Percentiles rank a stretch among this genome's conserved stretches.
Evolutionary conservation across 2,329 filamentous ascomycete genomes (phyloP).

Genomic region (Dendryphion nanum): DNA sequence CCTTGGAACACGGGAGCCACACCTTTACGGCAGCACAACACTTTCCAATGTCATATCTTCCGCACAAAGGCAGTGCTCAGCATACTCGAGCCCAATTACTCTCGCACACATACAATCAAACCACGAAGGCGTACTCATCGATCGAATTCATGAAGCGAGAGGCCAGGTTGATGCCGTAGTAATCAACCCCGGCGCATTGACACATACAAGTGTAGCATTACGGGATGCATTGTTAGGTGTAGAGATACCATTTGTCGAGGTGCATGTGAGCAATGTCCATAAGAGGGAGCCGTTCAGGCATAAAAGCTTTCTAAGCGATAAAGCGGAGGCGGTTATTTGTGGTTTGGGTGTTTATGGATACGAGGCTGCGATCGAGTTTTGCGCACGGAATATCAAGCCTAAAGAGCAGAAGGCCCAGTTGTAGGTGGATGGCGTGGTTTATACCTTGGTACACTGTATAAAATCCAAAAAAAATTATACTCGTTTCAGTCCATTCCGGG

Average conservation of each 20-base stretch:
- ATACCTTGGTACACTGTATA: not conserved
- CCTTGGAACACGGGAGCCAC: conserved; percentile 70
- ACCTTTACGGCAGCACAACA: conserved; percentile 70
- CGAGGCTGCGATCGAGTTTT: conserved; percentile 46
- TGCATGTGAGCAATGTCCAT: conserved; percentile 77
- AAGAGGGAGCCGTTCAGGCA: conserved; percentile 66
- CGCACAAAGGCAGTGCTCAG: conserved; percentile 50
- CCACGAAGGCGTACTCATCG: conserved; percentile 72
- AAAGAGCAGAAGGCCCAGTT: conserved; percentile 15
- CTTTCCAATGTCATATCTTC: conserved; percentile 59
- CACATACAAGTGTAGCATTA: conserved; percentile 73
- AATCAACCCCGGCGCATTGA: conserved; percentile 74
- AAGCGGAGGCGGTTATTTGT: conserved; percentile 71
- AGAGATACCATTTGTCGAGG: conserved; percentile 70
- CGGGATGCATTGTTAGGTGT: conserved; percentile 72
- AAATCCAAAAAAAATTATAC: conserved; percentile 1
- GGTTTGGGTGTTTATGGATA: conserved; percentile 57
- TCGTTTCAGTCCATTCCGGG: conserved; percentile 38
- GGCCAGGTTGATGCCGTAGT: conserved; percentile 62
- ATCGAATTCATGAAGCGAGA: conserved; percentile 69
- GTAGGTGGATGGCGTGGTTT: conserved; percentile 1
- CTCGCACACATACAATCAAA: conserved; percentile 71
- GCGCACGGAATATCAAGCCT: conserved; percentile 30
- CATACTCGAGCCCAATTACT: conserved; percentile 48
- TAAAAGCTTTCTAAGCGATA: conserved; percentile 72